Conservation (phyloP, 495 filamentous ascomycete genomes). For the Podospora pseudocomata region DNA sequence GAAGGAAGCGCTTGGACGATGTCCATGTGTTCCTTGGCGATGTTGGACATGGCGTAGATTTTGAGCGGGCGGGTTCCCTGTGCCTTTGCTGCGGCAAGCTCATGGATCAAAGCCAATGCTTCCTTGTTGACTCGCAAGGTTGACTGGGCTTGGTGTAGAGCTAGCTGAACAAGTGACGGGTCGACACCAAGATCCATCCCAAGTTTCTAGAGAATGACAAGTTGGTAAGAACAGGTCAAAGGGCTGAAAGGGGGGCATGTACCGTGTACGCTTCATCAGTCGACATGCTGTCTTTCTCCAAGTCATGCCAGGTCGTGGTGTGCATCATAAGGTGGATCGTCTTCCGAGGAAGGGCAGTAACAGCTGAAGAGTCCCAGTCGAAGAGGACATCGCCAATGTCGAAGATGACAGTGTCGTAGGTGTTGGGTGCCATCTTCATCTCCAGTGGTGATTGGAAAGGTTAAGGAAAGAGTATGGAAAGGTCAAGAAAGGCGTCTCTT, state of each 20-base stretch:
- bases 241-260: not conserved
- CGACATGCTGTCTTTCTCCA: not conserved
- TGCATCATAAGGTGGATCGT: not conserved
- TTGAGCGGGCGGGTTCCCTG: not conserved
- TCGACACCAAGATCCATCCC: not conserved
- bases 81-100: constrained; percentile 1
- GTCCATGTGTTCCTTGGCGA: not conserved
- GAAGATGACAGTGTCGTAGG: not conserved
- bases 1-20: not conserved
- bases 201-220: not conserved
- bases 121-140: not conserved
- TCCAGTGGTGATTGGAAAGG: too few relatives aligned
- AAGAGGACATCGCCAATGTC: not conserved
- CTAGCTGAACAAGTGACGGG: not conserved
- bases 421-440: not conserved
- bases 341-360: not conserved
- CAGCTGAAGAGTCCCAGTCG: constrained; percentile 3
- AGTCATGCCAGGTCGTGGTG: not conserved
- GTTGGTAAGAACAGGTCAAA: too few relatives aligned
- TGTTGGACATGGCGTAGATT: constrained; percentile 5
- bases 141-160: constrained; percentile 2
- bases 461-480: too few relatives aligned
- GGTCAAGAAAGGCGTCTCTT: too few relatives aligned
- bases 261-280: constrained; percentile 1
- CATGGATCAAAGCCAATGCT: not conserved